Base-by-base conservation (phyloP, 352 stramenopile species). In the Phytophthora foliorum region DNA sequence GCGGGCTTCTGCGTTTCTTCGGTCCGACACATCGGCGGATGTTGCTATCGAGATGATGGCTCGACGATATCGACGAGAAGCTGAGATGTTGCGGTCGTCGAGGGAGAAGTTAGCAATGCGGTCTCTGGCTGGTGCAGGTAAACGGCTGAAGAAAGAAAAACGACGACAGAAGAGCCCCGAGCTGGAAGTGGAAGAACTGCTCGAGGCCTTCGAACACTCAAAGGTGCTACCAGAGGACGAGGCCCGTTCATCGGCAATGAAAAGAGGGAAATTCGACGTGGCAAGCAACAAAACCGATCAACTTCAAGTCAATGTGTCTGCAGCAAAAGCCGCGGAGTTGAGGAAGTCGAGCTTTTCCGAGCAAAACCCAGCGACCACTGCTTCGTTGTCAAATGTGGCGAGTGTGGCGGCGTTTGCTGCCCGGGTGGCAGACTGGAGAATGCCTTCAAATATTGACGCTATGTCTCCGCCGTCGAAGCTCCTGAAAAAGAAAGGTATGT, bases 21-120 rank as follows among this genome's bases (percentile, higher is more conserved):
- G 77, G 13, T 60, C 73, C 0, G 44, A 53, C n/a, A 29, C 60
- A 16, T 56, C 67, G 0, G 77, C 66, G 4, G 55, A 68, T 44
- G 71, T 62, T 34, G 48, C 64, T 13, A 70, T 82, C 6, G 73
- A 80, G 16, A 57, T 69, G 50, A 82, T 86, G 63, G 72, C 69
- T 3, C 62, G 68, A 25, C 63, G 66, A 2, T 86, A 86, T 24
- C 57, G 73, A 36, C 63, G 65, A 21, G 62, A 71, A 38, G 75
- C 78, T 27, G 66, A 69, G 21, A 75, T 78, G 21, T 45, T 84
- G 13, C 76, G 69, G 8, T 63, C 46, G 17, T 73, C 69, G 4
- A 62, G 69, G 29, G 63, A 66, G 0, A 62, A 66, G 17, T 27
- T 69, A 11, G 21, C 6, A 6, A n/a, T 64, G 19, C 19, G 6